Percentiles rank a stretch among this genome's conserved stretches.
Conservation (phyloP, 2,329 filamentous ascomycete species). For the Chaetomium sp. region DNA sequence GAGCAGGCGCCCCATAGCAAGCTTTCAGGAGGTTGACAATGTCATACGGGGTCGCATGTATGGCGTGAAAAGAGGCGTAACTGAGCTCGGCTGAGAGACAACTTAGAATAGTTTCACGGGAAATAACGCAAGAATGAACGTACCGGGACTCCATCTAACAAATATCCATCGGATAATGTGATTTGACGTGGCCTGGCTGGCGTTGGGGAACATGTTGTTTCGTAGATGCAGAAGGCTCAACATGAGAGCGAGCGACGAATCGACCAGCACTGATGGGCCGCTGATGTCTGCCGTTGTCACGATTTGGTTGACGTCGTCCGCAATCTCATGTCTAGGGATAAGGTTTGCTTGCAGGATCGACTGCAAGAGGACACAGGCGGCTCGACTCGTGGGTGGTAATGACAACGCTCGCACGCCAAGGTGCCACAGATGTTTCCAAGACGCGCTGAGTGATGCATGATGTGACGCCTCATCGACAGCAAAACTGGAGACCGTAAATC, state of each 20-base stretch:
- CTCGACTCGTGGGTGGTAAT: constrained; percentile 63
- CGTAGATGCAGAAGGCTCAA: constrained; percentile 58
- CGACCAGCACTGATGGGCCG: constrained; percentile 71
- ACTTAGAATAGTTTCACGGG: background rate
- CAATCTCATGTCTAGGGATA: constrained; percentile 60
- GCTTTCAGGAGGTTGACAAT: constrained; percentile 62
- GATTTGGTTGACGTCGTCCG: constrained; percentile 65
- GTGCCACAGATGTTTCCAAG: constrained; percentile 73
- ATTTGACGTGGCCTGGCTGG: constrained; percentile 60
- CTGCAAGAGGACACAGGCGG: constrained; percentile 68
- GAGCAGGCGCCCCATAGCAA: constrained; percentile 51
- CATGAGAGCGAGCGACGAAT: constrained; percentile 72
- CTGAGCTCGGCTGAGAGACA: constrained; percentile 51
- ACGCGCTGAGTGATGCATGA: constrained; percentile 34
- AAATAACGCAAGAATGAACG: background rate
- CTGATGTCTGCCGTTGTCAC: constrained; percentile 72
- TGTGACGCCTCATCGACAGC: constrained; percentile 37
- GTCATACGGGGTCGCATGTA: constrained; percentile 58
- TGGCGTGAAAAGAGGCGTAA: constrained; percentile 58
- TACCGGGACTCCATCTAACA: constrained; percentile 75
- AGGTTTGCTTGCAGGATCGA: constrained; percentile 59
- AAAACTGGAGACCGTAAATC: constrained; percentile 33
- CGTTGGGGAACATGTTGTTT: constrained; percentile 61
- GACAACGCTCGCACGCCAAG: constrained; percentile 64
- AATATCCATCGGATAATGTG: constrained; percentile 77